Percentiles rank a stretch among this genome's conserved stretches.
These are phyloP conservation scores for Leishmania mexicana DNA, from an alignment of 208 protist species.

Conservation along the genomic window DNA sequence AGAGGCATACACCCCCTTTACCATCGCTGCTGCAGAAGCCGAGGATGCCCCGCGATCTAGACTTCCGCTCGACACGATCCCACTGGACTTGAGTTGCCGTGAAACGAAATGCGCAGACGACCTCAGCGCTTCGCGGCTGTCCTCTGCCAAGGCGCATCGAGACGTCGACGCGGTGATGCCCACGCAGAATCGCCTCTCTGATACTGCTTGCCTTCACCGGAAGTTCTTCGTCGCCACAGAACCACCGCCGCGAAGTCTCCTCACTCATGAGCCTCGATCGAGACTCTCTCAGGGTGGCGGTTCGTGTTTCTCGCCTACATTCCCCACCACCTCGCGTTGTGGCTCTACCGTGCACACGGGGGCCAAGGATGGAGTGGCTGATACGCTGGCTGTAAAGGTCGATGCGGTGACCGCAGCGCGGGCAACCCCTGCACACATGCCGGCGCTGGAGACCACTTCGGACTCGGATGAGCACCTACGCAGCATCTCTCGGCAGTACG, in stretches of 20 bases:
- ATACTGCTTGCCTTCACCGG: not conserved
- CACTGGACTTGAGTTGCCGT: not conserved
- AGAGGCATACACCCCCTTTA: conserved; percentile 11
- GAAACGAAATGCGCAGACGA: not conserved
- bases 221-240: not conserved
- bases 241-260: not conserved
- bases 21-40: conserved; percentile 6
- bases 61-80: not conserved
- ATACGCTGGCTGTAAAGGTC: not conserved
- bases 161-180: not conserved
- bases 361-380: no score
- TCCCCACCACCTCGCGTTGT: no score
- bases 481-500: conserved; percentile 7
- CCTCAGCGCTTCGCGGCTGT: not conserved
- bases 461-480: not conserved
- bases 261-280: not conserved
- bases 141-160: not conserved
- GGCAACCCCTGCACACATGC: no score
- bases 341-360: not conserved
- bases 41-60: not conserved
- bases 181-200: not conserved
- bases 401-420: not conserved
- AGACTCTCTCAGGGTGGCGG: not conserved
- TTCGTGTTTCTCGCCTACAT: not conserved
- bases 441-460: not conserved